These are phyloP conservation scores for Russula griseocarnosa DNA, from an alignment of 768 basidiomycete species.

Conservation along the genomic window DNA sequence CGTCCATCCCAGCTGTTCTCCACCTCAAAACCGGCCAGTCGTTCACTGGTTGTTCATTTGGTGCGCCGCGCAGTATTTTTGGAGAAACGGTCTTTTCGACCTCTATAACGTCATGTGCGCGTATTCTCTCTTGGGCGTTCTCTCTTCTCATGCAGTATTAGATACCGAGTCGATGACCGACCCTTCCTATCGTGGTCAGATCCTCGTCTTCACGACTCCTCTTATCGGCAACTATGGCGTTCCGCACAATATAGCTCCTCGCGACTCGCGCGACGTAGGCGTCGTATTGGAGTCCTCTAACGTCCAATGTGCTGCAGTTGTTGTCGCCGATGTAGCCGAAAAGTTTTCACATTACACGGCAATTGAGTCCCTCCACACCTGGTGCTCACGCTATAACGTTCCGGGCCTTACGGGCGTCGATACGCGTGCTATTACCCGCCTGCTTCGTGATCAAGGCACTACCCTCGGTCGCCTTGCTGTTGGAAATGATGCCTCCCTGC, in stretches of 20 bases:
- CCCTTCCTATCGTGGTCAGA: conserved; percentile 96
- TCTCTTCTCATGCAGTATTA: conserved; percentile 34
- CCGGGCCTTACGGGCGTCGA: conserved; percentile 97
- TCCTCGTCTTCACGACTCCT: conserved; percentile 97
- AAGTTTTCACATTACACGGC: conserved; percentile 93
- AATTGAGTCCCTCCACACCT: conserved; percentile 86
- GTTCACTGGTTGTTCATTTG: conserved; percentile 86
- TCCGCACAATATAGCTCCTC: conserved; percentile 70
- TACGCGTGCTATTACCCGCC: conserved; percentile 90
- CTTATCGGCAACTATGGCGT: conserved; percentile 99
- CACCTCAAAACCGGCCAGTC: conserved; percentile 94
- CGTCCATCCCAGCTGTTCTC: conserved; percentile 68
- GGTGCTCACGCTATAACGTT: conserved; percentile 87
- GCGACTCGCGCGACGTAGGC: conserved; percentile 74
- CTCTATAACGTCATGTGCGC: conserved; percentile 87
- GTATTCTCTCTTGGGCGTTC: conserved; percentile 8
- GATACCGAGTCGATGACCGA: conserved; percentile 99
- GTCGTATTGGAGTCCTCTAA: conserved; percentile 83
- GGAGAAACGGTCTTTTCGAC: conserved; percentile 99
- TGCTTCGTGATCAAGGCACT: conserved; percentile 95
- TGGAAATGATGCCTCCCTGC: conserved; percentile 61
- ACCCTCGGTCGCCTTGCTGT: conserved; percentile 89
- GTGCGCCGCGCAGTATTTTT: conserved; percentile 78
- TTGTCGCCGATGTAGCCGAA: conserved; percentile 93
- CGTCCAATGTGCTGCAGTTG: conserved; percentile 88